Evolutionary conservation across 106 monocot species (phyloP).

Genomic region (Iris macrosiphon): DNA sequence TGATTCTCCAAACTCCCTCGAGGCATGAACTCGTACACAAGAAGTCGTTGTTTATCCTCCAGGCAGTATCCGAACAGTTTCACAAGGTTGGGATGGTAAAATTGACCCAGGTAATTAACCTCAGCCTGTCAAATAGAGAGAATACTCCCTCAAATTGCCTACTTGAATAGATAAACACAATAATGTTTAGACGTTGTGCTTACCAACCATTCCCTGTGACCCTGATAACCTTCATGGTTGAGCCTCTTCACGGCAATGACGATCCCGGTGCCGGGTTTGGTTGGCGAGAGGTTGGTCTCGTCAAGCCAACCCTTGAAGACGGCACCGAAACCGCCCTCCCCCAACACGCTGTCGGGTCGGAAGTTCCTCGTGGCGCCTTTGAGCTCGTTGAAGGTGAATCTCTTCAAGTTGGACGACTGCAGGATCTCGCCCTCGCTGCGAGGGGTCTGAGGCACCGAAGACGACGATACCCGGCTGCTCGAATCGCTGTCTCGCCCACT

Average conservation of each 20-base stretch:
- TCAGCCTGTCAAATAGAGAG: slow-evolving; percentile 46
- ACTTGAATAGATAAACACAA: no score
- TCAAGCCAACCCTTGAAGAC: slow-evolving; percentile 85
- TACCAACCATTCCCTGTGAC: slow-evolving; percentile 86
- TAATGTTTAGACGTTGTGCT: no score
- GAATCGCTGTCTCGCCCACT: slow-evolving; percentile 24
- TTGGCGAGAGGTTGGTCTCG: slow-evolving; percentile 39
- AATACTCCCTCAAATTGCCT: no score
- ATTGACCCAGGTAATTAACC: slow-evolving; percentile 77
- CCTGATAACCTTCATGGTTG: slow-evolving; percentile 68
- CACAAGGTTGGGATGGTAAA: slow-evolving; percentile 86
- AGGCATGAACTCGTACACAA: slow-evolving; percentile 94
- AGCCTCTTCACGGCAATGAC: slow-evolving; percentile 74
- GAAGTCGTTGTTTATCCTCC: slow-evolving; percentile 84
- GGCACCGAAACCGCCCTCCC: slow-evolving; percentile 77
- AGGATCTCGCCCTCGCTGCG: slow-evolving; percentile 66
- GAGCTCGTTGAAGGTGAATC: slow-evolving; percentile 54
- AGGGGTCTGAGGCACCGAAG: slow-evolving; percentile 33
- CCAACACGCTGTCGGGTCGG: slow-evolving; percentile 69
- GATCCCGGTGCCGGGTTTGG: slow-evolving; percentile 64
- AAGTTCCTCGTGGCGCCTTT: slow-evolving; percentile 68
- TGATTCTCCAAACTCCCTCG: slow-evolving; percentile 94
- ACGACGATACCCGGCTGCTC: slow-evolving; percentile 40
- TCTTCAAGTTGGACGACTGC: slow-evolving; percentile 43
- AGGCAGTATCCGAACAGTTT: slow-evolving; percentile 75